phyloP scores from a whole-genome alignment of 1,284 basidiomycete genomes.

The Puccinia coronata region DNA sequence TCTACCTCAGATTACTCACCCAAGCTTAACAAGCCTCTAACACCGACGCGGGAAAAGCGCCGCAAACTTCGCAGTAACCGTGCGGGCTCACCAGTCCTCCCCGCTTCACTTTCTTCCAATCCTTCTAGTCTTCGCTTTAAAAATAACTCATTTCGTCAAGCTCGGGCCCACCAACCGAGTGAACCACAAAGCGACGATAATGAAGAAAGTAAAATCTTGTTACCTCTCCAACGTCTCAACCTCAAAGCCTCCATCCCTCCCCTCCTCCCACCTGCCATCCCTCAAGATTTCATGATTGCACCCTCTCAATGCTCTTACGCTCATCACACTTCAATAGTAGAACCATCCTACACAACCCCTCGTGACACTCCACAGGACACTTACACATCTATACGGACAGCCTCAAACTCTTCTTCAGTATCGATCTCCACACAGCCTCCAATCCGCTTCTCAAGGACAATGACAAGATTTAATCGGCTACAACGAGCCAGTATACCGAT shows the following conservation, averaged over 20 bases:
- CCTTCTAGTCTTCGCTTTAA: not conserved
- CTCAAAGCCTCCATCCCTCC: constrained; percentile 8
- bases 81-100: constrained; percentile 1
- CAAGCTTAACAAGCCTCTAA: not conserved
- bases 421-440: constrained; percentile 28
- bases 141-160: not conserved
- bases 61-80: constrained; percentile 22
- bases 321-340: not conserved
- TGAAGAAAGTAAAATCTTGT: not conserved
- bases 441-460: not conserved
- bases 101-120: not conserved
- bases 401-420: constrained; percentile 13
- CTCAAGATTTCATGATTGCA: constrained; percentile 9
- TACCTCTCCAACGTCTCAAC: constrained; percentile 10
- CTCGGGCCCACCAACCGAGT: not conserved
- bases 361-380: not conserved
- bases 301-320: constrained; percentile 14
- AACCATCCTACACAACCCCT: constrained; percentile 22
- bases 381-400: constrained; percentile 21
- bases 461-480: not conserved
- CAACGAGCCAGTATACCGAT: not conserved
- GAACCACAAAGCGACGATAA: not conserved
- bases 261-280: constrained; percentile 17
- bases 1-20: constrained; percentile 5
- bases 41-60: not conserved